These are phyloP conservation scores for Didymella lethalis DNA, from an alignment of 2,329 filamentous ascomycete genomes.

Conservation along the genomic window DNA sequence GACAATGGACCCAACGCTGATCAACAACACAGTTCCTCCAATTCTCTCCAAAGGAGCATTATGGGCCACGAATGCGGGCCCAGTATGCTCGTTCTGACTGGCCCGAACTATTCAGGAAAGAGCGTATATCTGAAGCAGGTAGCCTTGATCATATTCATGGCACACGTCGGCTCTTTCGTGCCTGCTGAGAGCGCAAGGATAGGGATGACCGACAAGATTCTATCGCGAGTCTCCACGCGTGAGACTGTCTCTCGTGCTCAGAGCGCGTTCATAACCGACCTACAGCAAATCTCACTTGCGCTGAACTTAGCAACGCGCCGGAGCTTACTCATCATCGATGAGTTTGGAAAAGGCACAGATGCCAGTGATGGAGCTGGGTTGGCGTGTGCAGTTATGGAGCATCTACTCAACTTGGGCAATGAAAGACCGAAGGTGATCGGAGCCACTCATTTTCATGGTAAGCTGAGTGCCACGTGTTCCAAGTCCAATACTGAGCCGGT, in stretches of 20 bases:
- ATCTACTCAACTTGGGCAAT: conserved; percentile 60
- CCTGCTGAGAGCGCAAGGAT: conserved; percentile 79
- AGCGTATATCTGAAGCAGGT: conserved; percentile 95
- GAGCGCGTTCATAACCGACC: conserved; percentile 78
- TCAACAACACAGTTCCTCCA: background rate
- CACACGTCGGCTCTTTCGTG: conserved; percentile 89
- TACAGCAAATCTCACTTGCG: conserved; percentile 84
- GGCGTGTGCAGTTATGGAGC: conserved; percentile 67
- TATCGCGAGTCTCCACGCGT: conserved; percentile 82
- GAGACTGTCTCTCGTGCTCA: conserved; percentile 70
- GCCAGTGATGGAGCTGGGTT: conserved; percentile 70
- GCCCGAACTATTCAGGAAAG: conserved; percentile 96
- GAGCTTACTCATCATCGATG: conserved; percentile 89
- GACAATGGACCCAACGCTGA: conserved; percentile 10
- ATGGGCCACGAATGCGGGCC: conserved; percentile 51
- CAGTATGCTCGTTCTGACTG: conserved; percentile 82
- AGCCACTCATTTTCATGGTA: conserved; percentile 70
- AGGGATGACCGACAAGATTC: conserved; percentile 89
- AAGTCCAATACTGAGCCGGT: conserved; percentile 55
- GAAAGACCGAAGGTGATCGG: conserved; percentile 66
- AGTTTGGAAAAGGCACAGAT: conserved; percentile 80
- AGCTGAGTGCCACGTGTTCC: conserved; percentile 39
- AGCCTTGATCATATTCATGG: conserved; percentile 88
- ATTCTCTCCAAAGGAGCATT: background rate
- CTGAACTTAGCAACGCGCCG: conserved; percentile 76